Base-by-base conservation (phyloP, 228 moss, liverwort and hornwort genomes). In the Sphagnum fallax region DNA sequence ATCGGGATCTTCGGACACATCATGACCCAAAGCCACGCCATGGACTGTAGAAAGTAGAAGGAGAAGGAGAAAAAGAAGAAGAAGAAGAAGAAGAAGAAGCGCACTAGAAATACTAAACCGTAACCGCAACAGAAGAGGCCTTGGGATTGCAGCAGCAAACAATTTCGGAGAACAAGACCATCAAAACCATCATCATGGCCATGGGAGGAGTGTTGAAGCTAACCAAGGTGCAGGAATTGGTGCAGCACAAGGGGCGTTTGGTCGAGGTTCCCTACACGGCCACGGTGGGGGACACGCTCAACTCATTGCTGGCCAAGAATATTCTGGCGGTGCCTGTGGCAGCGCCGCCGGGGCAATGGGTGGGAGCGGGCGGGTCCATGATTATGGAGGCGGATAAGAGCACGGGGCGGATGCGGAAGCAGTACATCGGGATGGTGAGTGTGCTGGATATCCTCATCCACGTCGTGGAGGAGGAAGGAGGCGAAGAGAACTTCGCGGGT, bases 341-440 rank as follows among this genome's bases (percentile, higher is more conserved):
- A 48, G 91, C 96, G 4, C 96, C 96, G 7, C 96, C 91, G 5
- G 93, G 96, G 4, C 91, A 90, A 60, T 97, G 96, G 96, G 93
- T 97, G 16, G 96, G 93, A 65, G 96, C 96, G 13, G 93, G 96
- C 18, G 96, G 96, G 5, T 86, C 91, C 60, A 88, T 84, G 82
- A 97, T 97, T 64, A 13, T 91, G 81, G 96, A 97, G 86, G 89
- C 93, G 0, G 96, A 97, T 10, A 80, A 72, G 76, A 77, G 32
- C 3, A 93, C 93, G 4, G 96, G 96, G 61, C 73, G 66, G 4
- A 79, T 89, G 68, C 80, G 96, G 51, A 97, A 97, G 69, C 96
- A 97, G 78, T 97, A 97, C 75, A 97, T 97, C 73, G 96, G 96
- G 4, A 83, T 97, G 84, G 90, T 93, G 51, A 97, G 92, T 71